Evolutionary conservation across 2,329 filamentous ascomycete species (phyloP).

Genomic region (Scedosporium boydii): DNA sequence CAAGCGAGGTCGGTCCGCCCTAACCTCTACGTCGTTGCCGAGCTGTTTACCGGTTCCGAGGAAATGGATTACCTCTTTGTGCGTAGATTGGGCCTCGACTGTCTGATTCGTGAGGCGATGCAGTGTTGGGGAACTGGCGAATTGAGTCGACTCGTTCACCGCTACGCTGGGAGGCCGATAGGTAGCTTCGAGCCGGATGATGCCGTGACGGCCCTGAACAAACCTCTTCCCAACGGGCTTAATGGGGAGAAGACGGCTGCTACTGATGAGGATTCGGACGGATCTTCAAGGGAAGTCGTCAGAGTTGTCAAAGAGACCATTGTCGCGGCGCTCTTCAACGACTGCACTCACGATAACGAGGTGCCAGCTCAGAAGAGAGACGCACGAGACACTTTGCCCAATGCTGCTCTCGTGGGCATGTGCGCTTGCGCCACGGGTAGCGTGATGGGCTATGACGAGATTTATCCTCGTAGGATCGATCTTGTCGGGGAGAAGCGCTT

Average conservation of each 20-base stretch:
- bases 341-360: slow-evolving; percentile 98
- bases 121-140: slow-evolving; percentile 95
- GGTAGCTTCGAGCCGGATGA: slow-evolving; percentile 96
- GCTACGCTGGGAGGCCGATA: slow-evolving; percentile 86
- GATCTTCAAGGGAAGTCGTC: slow-evolving; percentile 52
- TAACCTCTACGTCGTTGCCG: slow-evolving; percentile 84
- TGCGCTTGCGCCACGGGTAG: slow-evolving; percentile 90
- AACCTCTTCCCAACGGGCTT: slow-evolving; percentile 19
- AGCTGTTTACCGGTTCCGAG: slow-evolving; percentile 92
- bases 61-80: slow-evolving; percentile 95
- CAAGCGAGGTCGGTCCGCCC: slow-evolving; percentile 83
- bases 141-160: slow-evolving; percentile 84
- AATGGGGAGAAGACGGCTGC: slow-evolving; percentile 6
- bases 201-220: slow-evolving; percentile 46
- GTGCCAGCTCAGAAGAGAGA: slow-evolving; percentile 91
- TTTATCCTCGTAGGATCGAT: slow-evolving; percentile 89
- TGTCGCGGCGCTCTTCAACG: slow-evolving; percentile 94
- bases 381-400: slow-evolving; percentile 86
- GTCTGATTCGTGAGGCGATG: slow-evolving; percentile 94
- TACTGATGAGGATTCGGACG: slow-evolving; percentile 21
- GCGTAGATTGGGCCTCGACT: slow-evolving; percentile 81
- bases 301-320: slow-evolving; percentile 78
- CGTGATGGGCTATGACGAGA: slow-evolving; percentile 96
- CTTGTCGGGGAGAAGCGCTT: slow-evolving; percentile 79
- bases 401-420: slow-evolving; percentile 90